phyloP scores from a whole-genome alignment of 2,329 filamentous ascomycete genomes.

The Phyllosticta citriasiana region DNA sequence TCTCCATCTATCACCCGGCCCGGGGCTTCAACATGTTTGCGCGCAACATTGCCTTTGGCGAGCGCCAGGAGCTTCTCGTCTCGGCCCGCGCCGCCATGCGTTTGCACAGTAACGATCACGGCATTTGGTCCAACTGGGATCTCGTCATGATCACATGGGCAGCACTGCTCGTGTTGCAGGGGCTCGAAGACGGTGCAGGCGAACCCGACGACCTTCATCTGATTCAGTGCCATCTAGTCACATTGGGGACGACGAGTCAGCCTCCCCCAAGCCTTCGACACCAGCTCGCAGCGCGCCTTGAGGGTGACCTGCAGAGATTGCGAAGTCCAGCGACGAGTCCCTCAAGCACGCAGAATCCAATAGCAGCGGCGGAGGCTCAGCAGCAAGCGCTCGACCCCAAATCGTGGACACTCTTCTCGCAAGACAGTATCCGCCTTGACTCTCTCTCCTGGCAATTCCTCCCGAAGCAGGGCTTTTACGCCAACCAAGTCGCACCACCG shows the following conservation, averaged over 20 bases:
- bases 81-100: conserved; percentile 33
- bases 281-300: conserved; percentile 11
- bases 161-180: conserved; percentile 35
- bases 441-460: conserved; percentile 8
- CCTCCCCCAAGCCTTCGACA: conserved; percentile 14
- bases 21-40: conserved; percentile 32
- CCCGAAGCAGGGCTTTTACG: conserved; percentile 4
- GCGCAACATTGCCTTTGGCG: conserved; percentile 28
- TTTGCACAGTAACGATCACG: conserved; percentile 31
- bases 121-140: conserved; percentile 38
- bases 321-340: conserved; percentile 10
- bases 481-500: background rate
- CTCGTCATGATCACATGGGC: conserved; percentile 38
- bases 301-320: conserved; percentile 11
- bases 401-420: conserved; percentile 13
- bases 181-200: conserved; percentile 31
- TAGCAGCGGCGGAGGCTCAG: background rate
- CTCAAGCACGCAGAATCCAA: background rate
- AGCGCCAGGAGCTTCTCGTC: conserved; percentile 33
- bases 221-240: conserved; percentile 12
- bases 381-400: conserved; percentile 7
- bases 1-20: conserved; percentile 36
- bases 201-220: conserved; percentile 17
- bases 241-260: conserved; percentile 11
- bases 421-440: conserved; percentile 11